Evolutionary conservation across 352 stramenopile species (phyloP).

Genomic region (Globisporangium camurandrum): DNA sequence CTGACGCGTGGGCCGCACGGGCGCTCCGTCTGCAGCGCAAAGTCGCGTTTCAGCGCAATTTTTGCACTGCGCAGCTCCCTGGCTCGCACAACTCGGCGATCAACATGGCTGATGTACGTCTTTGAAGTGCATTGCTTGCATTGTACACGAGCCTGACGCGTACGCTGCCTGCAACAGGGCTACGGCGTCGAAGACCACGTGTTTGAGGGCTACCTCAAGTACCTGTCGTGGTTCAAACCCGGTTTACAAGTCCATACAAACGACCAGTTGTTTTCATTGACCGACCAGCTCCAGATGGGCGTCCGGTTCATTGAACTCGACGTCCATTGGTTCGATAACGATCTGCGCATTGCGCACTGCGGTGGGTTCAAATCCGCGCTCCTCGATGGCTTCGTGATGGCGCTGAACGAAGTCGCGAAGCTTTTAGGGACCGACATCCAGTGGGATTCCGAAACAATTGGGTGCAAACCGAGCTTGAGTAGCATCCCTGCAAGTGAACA

Average conservation of each 20-base stretch:
- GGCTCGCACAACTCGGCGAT: constrained; percentile 40
- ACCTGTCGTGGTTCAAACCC: constrained; percentile 48
- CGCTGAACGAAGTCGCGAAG: constrained; percentile 57
- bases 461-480: constrained; percentile 60
- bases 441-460: constrained; percentile 65
- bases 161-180: constrained; percentile 30
- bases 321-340: constrained; percentile 58
- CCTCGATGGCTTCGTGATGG: constrained; percentile 50
- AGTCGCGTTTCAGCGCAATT: constrained; percentile 33
- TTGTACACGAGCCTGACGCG: not conserved
- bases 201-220: constrained; percentile 50
- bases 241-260: constrained; percentile 55
- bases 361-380: constrained; percentile 50
- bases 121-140: not conserved
- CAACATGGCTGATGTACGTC: constrained; percentile 20
- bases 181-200: constrained; percentile 64
- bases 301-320: constrained; percentile 62
- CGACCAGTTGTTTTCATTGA: constrained; percentile 55
- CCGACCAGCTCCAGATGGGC: constrained; percentile 56
- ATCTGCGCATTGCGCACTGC: constrained; percentile 60
- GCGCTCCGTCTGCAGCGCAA: constrained; percentile 31
- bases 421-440: constrained; percentile 47
- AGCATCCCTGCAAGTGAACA: constrained; percentile 57
- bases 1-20: constrained; percentile 24
- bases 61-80: constrained; percentile 50